Percentiles rank a stretch among this genome's conserved stretches.
Conservation (phyloP, 192 early-diverging fungal species). For the Entophlyctis luteolus region DNA sequence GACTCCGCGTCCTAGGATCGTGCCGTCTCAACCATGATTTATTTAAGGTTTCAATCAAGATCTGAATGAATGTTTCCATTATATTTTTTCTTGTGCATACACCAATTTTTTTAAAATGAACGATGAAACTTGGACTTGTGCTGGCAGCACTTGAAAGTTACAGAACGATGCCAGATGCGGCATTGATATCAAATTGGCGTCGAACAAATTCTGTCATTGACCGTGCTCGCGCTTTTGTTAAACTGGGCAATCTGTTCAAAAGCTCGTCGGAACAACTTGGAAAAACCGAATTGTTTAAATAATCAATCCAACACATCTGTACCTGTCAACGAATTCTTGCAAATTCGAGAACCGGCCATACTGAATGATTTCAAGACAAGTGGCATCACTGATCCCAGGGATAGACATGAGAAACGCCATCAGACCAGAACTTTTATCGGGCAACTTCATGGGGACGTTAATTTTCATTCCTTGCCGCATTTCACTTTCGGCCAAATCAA, state of each 20-base stretch:
- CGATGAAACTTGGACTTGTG: too few species aligned
- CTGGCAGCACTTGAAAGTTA: neutral
- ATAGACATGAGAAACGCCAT: slow-evolving; percentile 24
- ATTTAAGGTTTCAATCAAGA: too few species aligned
- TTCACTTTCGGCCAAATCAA: slow-evolving; percentile 22
- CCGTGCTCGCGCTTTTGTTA: neutral
- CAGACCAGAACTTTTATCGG: slow-evolving; percentile 25
- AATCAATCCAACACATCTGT: neutral
- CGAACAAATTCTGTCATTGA: neutral
- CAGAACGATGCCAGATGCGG: neutral
- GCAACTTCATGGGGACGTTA: slow-evolving; percentile 25
- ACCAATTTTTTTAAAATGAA: too few species aligned
- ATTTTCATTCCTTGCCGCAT: slow-evolving; percentile 22
- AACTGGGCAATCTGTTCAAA: neutral
- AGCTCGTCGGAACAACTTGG: slow-evolving; percentile 12
- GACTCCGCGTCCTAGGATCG: too few species aligned
- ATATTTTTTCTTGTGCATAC: too few species aligned
- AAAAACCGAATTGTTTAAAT: neutral
- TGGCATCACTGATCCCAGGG: slow-evolving; percentile 26
- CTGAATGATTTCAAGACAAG: slow-evolving; percentile 24
- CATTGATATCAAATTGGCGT: slow-evolving; percentile 14
- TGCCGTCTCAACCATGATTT: too few species aligned
- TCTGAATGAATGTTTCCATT: too few species aligned
- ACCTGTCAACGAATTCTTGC: slow-evolving; percentile 25
- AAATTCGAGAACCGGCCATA: slow-evolving; percentile 7